Percentiles rank a stretch among this genome's conserved stretches.
Evolutionary conservation across 2,329 filamentous ascomycete genomes (phyloP).

Genomic region (Sporothrix euskadiensis): DNA sequence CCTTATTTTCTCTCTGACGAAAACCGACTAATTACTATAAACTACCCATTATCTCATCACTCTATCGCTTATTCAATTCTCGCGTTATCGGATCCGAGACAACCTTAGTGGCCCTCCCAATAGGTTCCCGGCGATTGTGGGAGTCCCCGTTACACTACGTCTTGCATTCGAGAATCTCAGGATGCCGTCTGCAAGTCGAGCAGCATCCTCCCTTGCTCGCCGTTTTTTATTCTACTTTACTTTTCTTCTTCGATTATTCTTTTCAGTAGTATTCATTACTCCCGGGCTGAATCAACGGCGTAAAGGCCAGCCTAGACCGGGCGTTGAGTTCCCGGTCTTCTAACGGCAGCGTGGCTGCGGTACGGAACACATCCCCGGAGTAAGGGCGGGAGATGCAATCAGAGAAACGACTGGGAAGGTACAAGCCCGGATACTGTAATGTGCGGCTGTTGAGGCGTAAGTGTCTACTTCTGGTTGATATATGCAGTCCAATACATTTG

Average conservation of each 20-base stretch:
- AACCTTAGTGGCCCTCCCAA: background rate
- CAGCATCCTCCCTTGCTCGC: background rate
- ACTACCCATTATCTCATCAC: too few species aligned
- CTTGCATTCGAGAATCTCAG: conserved; percentile 1
- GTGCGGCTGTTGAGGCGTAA: background rate
- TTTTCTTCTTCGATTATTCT: background rate
- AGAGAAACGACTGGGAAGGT: background rate
- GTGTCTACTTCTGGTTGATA: too few species aligned
- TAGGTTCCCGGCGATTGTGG: background rate
- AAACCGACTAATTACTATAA: too few species aligned
- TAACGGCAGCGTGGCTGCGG: background rate
- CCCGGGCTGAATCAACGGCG: background rate
- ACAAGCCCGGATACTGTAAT: background rate
- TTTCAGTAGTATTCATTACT: background rate
- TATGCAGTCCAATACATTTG: background rate
- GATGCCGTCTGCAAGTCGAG: background rate
- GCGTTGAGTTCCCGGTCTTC: background rate
- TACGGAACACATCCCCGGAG: background rate
- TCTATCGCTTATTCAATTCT: background rate
- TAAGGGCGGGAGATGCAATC: background rate
- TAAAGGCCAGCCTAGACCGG: background rate
- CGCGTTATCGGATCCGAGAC: conserved; percentile 15
- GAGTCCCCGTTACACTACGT: conserved; percentile 3
- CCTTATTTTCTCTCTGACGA: too few species aligned
- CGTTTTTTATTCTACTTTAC: background rate